These are phyloP conservation scores for Peterozyma toletana DNA, from an alignment of 805 yeast genomes.

Conservation along the genomic window DNA sequence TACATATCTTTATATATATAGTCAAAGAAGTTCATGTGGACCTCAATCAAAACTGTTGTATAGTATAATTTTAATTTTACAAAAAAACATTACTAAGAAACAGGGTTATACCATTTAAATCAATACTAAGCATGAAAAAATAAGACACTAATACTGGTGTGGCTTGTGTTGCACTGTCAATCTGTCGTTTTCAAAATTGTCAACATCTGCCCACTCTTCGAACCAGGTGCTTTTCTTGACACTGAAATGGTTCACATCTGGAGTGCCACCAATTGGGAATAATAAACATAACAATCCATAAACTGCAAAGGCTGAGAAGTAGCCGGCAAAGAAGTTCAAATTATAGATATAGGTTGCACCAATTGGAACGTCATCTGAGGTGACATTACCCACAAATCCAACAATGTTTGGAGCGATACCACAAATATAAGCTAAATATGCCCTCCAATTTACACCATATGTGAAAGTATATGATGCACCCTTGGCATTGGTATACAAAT, in stretches of 20 bases:
- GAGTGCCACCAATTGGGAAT: conserved; percentile 30
- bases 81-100: not conserved
- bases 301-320: conserved; percentile 45
- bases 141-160: too few species aligned
- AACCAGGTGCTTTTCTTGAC: conserved; percentile 29
- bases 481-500: conserved; percentile 42
- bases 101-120: not conserved
- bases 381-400: conserved; percentile 51
- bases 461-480: conserved; percentile 48
- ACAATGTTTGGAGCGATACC: conserved; percentile 53
- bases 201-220: conserved; percentile 59
- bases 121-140: not conserved
- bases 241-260: too few species aligned
- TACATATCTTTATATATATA: too few species aligned
- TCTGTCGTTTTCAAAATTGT: conserved; percentile 40
- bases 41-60: too few species aligned
- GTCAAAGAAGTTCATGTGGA: too few species aligned
- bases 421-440: conserved; percentile 72
- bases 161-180: too few species aligned
- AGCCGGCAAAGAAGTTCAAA: conserved; percentile 75
- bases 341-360: conserved; percentile 74
- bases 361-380: conserved; percentile 56
- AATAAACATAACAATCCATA: conserved; percentile 45
- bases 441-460: conserved; percentile 78
- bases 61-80: too few species aligned